Base-by-base conservation (phyloP, 371 early-diverging fungal genomes). In the Mortierella sp. region DNA sequence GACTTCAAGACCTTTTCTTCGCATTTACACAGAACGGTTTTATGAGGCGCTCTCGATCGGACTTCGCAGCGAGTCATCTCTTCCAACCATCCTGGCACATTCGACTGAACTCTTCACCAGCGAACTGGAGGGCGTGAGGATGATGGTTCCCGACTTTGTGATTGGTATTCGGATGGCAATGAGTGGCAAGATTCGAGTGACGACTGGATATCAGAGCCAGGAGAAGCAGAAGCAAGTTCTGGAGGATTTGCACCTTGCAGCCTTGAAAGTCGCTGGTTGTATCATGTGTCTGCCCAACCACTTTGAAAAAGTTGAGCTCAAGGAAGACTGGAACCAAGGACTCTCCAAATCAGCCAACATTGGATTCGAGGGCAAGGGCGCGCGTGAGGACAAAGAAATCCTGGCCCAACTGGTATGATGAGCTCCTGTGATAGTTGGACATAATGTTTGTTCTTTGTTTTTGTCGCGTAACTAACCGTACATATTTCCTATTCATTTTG, bases 261-360 rank as follows among this genome's bases (percentile, higher is more conserved):
- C 95, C 5, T 90, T 94, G 76, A 92, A 91, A 76, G 91, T 96
- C 0, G 80, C 93, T 5, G 92, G 94, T 18, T 90, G 93, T 4
- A 90, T 95, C 60, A 91, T 95, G 89, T 93, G 93, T 58, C 70
- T 95, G n/a, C 94, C 94, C 0, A 95, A 95, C 83, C 93, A 93
- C 81, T 95, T 94, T 80, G 93, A 94, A 54, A 89, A 88, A 16
- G 92, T 95, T 4, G 89, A 90, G 41, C 81, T 92, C 16, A 91
- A 90, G 60, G 85, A 88, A 3, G 91, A 90, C 43, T 91, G 92
- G 92, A 90, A 89, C 76, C 79, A 80, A 70, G 92, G 91, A 32
- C 78, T 91, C 43, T 90, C 91, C 41, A 82, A 84, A 70, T 82
- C 88, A 27, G 86, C 89, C 38, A 90, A 89, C 80, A 89, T 83